Conservation (phyloP, 2,329 filamentous ascomycete genomes). For the Trichoderma semiorbis region DNA sequence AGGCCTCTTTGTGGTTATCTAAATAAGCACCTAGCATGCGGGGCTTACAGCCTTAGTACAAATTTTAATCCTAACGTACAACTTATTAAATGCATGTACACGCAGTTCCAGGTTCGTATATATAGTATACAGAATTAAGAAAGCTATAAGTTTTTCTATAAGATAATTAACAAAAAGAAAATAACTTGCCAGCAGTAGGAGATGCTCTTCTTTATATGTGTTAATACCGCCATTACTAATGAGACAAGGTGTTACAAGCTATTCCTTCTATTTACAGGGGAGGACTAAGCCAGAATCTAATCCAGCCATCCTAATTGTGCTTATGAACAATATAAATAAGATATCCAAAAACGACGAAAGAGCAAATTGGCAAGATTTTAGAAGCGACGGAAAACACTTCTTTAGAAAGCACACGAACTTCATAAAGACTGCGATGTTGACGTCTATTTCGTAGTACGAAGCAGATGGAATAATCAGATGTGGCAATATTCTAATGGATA, state of each 20-base stretch:
- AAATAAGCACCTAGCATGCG: no score
- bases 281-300: not conserved
- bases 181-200: not conserved
- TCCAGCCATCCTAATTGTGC: not conserved
- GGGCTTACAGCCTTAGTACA: no score
- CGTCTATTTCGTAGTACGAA: constrained; percentile 17
- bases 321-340: not conserved
- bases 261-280: not conserved
- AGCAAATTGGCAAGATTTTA: constrained; percentile 7
- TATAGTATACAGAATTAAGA: no score
- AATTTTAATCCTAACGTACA: no score
- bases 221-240: not conserved
- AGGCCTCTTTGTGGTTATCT: no score
- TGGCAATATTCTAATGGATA: constrained; percentile 19
- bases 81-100: no score
- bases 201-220: not conserved
- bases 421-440: no score
- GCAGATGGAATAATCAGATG: constrained; percentile 17
- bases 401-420: constrained; percentile 17
- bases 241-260: not conserved
- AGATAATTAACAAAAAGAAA: not conserved
- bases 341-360: constrained; percentile 8
- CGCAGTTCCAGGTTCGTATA: no score
- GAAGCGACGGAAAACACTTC: constrained; percentile 17
- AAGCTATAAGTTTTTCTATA: not conserved